These are phyloP conservation scores for Dendrostoma leiphaemia DNA, from an alignment of 2,329 filamentous ascomycete species.

Conservation along the genomic window DNA sequence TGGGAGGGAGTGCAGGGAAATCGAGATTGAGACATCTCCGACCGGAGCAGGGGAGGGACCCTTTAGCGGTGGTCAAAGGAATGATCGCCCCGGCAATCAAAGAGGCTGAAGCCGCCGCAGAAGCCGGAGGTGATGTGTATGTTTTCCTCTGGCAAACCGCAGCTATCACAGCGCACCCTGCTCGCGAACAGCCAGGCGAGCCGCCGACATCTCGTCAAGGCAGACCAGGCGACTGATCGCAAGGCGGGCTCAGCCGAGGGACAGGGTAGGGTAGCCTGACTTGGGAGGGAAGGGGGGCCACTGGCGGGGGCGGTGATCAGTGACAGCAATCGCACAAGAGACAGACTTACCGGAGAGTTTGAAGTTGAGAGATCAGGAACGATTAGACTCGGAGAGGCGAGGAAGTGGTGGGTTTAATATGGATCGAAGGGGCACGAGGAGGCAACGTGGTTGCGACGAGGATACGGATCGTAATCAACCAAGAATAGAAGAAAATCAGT, in stretches of 20 bases:
- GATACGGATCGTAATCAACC: conserved; percentile 9
- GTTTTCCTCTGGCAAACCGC: conserved; percentile 9
- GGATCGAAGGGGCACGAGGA: conserved; percentile 13
- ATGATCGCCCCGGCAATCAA: conserved; percentile 13
- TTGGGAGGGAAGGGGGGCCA: neutral
- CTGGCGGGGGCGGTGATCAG: neutral
- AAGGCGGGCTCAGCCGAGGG: neutral
- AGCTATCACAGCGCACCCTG: conserved; percentile 8
- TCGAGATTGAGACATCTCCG: conserved; percentile 20
- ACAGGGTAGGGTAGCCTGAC: neutral
- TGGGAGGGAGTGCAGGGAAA: conserved; percentile 11
- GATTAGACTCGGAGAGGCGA: conserved; percentile 2
- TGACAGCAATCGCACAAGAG: neutral
- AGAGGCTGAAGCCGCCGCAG: conserved; percentile 9
- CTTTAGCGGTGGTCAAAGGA: neutral
- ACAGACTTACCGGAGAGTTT: conserved; percentile 16
- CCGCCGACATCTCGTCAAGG: conserved; percentile 3
- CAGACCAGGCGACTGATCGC: neutral
- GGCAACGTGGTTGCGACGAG: conserved; percentile 10
- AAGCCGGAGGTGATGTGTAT: conserved; percentile 14
- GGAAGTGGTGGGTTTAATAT: conserved; percentile 16
- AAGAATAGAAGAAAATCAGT: conserved; percentile 16
- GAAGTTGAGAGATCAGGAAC: conserved; percentile 8
- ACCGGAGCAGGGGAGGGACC: conserved; percentile 11
- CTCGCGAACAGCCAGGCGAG: conserved; percentile 2